Base-by-base conservation (phyloP, 2,329 filamentous ascomycete species). In the Fusarium torulosum region DNA sequence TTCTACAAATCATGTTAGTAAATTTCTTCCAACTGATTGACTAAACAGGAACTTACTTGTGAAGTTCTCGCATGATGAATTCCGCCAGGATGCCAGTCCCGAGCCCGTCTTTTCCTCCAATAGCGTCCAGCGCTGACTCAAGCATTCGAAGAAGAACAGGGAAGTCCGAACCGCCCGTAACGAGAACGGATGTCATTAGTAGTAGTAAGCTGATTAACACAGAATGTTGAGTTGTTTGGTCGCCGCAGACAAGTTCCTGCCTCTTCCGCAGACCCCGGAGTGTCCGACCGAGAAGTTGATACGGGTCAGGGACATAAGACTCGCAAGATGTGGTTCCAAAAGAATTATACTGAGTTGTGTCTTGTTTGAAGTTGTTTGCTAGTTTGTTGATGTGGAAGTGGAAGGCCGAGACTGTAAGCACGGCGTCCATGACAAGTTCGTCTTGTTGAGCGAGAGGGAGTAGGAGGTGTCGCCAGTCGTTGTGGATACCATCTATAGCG, bases 91-190 rank as follows among this genome's bases (percentile, higher is more conserved):
- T 72, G 0, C 69, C 73, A 0, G 66, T 49, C 0, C 74, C 71
- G 0, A 76, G 46, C 0, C 63, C 67, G 0, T 66, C 33, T 3
- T 63, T 65, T 0, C 74, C 75, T 0, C 75, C 75, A 3, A 76
- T 70, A 0, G 69, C 74, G 9, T 70, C 42, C 6, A 76, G 23
- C 1, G 72, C 74, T 2, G 72, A 72, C 21, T 76, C 72, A 0
- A 76, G 47, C 69, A 76, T 75, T 0, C 70, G 56, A 4, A 74
- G 60, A 0, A 76, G 49, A 0, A 69, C 64, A 0, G 75, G 72
- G 23, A 75, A 77, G 23, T 77, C 75, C 0, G 69, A 69, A 0
- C 60, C 63, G 0, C 75, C 75, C 0, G 70, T 75, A 1, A 77
- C 72, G 38, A 77, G 70, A 0, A 66, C 69, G 0, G 67, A 68